Evolutionary conservation across 352 stramenopile genomes (phyloP), one percentile per base, ranked within the genome.

Genomic region (Globisporangium spiculum): DNA sequence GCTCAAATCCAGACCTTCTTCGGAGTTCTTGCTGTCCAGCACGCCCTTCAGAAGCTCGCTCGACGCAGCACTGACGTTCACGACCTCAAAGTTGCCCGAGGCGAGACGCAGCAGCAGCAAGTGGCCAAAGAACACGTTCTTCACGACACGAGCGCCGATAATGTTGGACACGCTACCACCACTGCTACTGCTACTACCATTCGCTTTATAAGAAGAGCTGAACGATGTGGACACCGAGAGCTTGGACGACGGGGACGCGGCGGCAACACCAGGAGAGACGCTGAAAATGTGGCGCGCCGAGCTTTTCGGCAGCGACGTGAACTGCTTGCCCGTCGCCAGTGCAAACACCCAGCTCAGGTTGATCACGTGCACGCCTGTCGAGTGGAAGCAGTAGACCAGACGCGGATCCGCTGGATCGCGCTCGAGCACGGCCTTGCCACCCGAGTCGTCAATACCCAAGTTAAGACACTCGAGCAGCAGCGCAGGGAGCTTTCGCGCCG

Each of bases 261-360:
- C 32, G 1, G 63, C 27, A 3, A 46, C 76, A 38, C 67, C 71
- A 4, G 87, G 85, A 10, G 85, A 91, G 10, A 95, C 75, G 65
- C 85, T 87, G 63, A 95, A 93, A 41, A 93, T 80, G 62, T 92
- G 87, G 20, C 86, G 85, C 54, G 86, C 87, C 22, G 85, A 84
- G 63, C 76, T 92, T 63, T 86, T 89, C 12, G 86, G 83, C 4
- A 92, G 69, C 18, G 75, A 68, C 10, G 75, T 75, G 46, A 91
- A 91, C 57, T 84, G 73, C 53, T 91, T 90, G 16, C 83, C 82
- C 0, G 76, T 73, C 2, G 81, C 78, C 10, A 92, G 75, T 22
- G 76, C 72, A 62, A 84, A 79, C 8, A 91, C 83, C 85, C 85
- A 95, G 66, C 74, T 78, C 53, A 93, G 69, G 64, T 95, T 92